Conservation (phyloP, 2,329 filamentous ascomycete genomes). For the Exophiala aquamarina region DNA sequence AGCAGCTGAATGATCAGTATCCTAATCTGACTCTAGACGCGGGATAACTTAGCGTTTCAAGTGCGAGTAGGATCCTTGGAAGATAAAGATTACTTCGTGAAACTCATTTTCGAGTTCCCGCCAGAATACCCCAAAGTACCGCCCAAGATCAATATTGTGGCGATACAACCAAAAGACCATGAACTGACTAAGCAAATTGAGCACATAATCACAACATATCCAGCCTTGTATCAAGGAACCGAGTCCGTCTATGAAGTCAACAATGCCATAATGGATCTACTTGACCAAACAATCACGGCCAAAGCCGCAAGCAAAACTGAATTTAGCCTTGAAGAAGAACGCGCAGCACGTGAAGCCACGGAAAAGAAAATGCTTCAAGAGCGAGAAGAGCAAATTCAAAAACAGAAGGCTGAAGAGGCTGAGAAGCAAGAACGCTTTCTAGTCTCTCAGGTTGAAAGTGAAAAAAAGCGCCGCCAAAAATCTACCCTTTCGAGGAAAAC, state of each 20-base stretch:
- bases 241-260: slow-evolving; percentile 25
- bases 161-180: slow-evolving; percentile 21
- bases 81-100: slow-evolving; percentile 24
- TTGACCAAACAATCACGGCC: slow-evolving; percentile 16
- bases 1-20: neutral
- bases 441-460: slow-evolving; percentile 21
- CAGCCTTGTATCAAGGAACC: slow-evolving; percentile 16
- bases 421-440: slow-evolving; percentile 22
- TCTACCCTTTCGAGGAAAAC: slow-evolving; percentile 15
- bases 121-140: slow-evolving; percentile 26
- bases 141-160: slow-evolving; percentile 25
- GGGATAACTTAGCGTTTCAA: slow-evolving; percentile 26
- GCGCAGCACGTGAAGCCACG: slow-evolving; percentile 18
- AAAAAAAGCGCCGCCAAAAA: slow-evolving; percentile 18
- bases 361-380: slow-evolving; percentile 17
- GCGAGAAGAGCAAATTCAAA: slow-evolving; percentile 16
- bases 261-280: slow-evolving; percentile 24
- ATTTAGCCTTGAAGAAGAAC: slow-evolving; percentile 27
- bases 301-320: slow-evolving; percentile 18
- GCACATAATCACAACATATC: slow-evolving; percentile 19
- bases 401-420: slow-evolving; percentile 22
- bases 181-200: slow-evolving; percentile 19
- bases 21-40: slow-evolving; percentile 9
- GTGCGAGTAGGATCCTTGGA: slow-evolving; percentile 21
- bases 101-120: slow-evolving; percentile 28